Base-by-base conservation (phyloP, 345 rosid species). In the Brassica rapa region DNA sequence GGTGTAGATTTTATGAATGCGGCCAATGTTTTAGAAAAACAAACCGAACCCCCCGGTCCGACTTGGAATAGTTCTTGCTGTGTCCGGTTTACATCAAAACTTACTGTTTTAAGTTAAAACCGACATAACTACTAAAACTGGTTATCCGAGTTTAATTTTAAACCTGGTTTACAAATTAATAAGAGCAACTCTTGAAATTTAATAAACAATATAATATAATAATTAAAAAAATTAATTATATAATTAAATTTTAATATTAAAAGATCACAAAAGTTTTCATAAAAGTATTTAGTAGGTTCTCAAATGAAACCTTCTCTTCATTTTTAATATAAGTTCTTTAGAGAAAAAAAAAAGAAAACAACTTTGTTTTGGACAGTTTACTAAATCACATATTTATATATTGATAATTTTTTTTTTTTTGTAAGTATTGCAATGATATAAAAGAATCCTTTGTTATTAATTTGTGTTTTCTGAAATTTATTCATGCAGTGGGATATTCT, bases 401-500 rank as follows among this genome's bases (percentile, higher is more conserved):
- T 46, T 12, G 15, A 9, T 35, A 33, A 5, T 33, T 33, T 8
- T 33, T 33, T 33, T 33, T 8, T 33, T 33, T 33, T 33, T 33
- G 37, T 33, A 33, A 33, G 37, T 33, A 33, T 33, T 33, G 37
- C 51, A 3, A 43, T 43, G n/a, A 43, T 1, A 43, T 43, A 11
- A 43, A 12, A 43, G 1, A 11, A 11, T 43, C n/a, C 4, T 11
- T 14, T 51, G 57, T 51, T n/a, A n/a, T 2, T 14, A 46, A 46
- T 46, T 4, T 46, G 51, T n/a, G 6, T 4, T 1, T 10, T 60
- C 37, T 24, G 57, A 25, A 30, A 14, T 0, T 10, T 63, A 4
- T 30, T 59, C 8, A 1, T 11, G 64, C 74, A 95, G 99, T 96
- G 99, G 99, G 99, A 96, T 81, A 96, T 96, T 21, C 88, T 96